Evolutionary conservation across 2,329 filamentous ascomycete species (phyloP), one percentile per base, ranked within the genome.

Genomic region (Aspergillus pseudonomiae): DNA sequence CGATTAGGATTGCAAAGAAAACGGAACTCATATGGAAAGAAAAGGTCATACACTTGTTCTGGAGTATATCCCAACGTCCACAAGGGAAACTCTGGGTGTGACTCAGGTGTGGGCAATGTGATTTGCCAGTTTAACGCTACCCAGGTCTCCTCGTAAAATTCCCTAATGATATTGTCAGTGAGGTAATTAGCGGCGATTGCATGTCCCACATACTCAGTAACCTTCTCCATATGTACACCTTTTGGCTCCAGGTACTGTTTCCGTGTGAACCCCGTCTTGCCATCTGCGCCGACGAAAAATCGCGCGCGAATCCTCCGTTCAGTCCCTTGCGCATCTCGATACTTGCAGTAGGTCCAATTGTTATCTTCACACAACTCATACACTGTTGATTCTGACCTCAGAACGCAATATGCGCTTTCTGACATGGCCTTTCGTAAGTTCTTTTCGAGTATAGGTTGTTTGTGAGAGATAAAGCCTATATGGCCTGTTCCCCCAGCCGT

Each of bases 61-160:
- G 83, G 80, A 0, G 75, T 78, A 63, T 81, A 82, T 6, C 81
- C 82, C 0, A 81, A 68, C 4, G 77, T 63, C 83, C 83, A 85
- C 2, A 84, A 71, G 0, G 82, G 80, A 57, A 85, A 84, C 0
- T 77, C 67, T 0, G 83, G 83, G 66, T 85, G 83, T 0, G 80
- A 78, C 32, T 81, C 66, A 6, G 74, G 77, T 0, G 80, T 84
- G 0, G 83, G 83, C 0, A 79, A 65, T 1, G 71, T 71, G 28
- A 85, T 74, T 28, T 80, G 70, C 65, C 80, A 76, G 61, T 85
- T 85, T 4, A 80, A 68, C 1, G 83, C 83, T 4, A 85, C 78
- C 83, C 83, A 85, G 0, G 71, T 75, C 46, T 75, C 72, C 34
- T 75, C 67, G 12, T 72, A 72, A 6, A 61, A 63, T 2, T 61